Evolutionary conservation across 2,329 filamentous ascomycete species (phyloP).

Genomic region (Nothopassalora personata): DNA sequence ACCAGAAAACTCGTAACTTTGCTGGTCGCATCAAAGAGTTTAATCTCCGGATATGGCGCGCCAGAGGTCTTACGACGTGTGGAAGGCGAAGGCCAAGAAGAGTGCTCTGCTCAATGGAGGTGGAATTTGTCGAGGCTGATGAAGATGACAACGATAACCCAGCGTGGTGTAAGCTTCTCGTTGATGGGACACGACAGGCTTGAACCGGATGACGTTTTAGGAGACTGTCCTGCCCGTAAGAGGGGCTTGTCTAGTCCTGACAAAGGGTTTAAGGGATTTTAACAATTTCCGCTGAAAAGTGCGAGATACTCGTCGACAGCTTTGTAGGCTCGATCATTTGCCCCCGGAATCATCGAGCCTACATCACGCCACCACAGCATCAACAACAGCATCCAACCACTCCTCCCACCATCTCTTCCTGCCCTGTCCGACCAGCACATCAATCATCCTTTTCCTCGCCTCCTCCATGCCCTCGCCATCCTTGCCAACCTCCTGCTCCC

Average conservation of each 20-base stretch:
- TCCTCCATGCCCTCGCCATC: slow-evolving; percentile 16
- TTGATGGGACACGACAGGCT: neutral
- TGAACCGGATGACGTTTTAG: neutral
- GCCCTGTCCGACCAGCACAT: slow-evolving; percentile 16
- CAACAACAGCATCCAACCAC: slow-evolving; percentile 16
- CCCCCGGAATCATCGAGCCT: too few species aligned
- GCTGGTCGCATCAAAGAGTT: neutral
- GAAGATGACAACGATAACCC: too few species aligned
- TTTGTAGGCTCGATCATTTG: too few species aligned
- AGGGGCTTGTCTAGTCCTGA: too few species aligned
- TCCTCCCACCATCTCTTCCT: slow-evolving; percentile 18
- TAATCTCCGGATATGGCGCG: neutral
- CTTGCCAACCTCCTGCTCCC: slow-evolving; percentile 24
- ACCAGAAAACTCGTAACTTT: neutral
- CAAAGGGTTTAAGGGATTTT: too few species aligned
- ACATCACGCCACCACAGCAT: slow-evolving; percentile 16
- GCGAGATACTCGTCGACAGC: too few species aligned
- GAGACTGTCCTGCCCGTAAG: too few species aligned
- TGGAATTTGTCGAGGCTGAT: too few species aligned
- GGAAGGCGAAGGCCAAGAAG: neutral
- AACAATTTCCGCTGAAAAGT: too few species aligned
- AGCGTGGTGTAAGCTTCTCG: neutral
- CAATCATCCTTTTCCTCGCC: slow-evolving; percentile 29
- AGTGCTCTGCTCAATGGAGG: neutral
- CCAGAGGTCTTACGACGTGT: neutral